Percentiles rank a stretch among this genome's conserved stretches.
Evolutionary conservation across 257 asterid species (phyloP).

Genomic region (Lycium ferocissimum): DNA sequence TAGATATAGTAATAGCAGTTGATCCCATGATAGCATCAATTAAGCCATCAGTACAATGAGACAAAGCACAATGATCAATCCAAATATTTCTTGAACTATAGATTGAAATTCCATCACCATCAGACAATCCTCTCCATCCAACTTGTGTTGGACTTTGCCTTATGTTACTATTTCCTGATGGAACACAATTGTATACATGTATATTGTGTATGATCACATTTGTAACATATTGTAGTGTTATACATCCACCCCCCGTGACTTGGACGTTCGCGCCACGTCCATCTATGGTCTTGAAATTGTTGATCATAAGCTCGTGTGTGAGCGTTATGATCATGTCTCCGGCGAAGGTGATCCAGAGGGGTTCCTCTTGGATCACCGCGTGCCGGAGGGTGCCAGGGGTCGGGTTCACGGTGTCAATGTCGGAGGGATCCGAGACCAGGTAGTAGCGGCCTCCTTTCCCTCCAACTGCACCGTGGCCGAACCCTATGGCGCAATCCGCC

Average conservation of each 20-base stretch:
- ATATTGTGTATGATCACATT: conserved; percentile 41
- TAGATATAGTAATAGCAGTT: conserved; percentile 39
- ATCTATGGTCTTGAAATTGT: conserved; percentile 35
- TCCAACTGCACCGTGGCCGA: conserved; percentile 37
- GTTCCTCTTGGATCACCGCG: conserved; percentile 43
- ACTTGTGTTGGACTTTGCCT: conserved; percentile 30
- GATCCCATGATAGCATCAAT: conserved; percentile 42
- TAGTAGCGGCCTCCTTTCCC: conserved; percentile 43
- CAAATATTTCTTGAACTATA: conserved; percentile 32
- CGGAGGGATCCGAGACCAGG: conserved; percentile 38
- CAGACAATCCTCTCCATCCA: conserved; percentile 35
- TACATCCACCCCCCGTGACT: conserved; percentile 41
- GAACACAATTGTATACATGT: conserved; percentile 37
- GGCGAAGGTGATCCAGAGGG: conserved; percentile 40
- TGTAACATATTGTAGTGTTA: conserved; percentile 33
- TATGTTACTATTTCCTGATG: conserved; percentile 34
- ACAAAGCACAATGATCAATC: conserved; percentile 40
- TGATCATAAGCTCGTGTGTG: conserved; percentile 37
- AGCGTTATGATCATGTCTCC: conserved; percentile 38
- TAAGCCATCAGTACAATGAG: conserved; percentile 41
- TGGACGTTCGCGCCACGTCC: conserved; percentile 40
- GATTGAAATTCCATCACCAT: conserved; percentile 42
- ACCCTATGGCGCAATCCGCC: conserved; percentile 44
- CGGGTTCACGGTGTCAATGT: conserved; percentile 39
- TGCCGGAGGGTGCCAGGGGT: conserved; percentile 45